Evolutionary conservation across 1,139 yeast species (phyloP).

Genomic region (Protomyces pachydermus): DNA sequence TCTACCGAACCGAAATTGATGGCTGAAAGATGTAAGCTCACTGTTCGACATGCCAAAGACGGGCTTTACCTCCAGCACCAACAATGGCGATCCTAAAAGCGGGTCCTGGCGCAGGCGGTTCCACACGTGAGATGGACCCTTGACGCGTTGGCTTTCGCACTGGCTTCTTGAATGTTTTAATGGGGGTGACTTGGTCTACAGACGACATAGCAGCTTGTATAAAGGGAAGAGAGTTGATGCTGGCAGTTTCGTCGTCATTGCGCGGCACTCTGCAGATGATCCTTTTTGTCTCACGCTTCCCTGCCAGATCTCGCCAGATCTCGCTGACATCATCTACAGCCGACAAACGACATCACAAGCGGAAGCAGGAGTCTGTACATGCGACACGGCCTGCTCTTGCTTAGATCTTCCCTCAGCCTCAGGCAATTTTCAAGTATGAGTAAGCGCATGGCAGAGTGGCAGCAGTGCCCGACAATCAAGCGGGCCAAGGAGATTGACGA

Average conservation of each 20-base stretch:
- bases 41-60: too few species aligned
- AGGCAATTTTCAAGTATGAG: not conserved
- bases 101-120: constrained; percentile 27
- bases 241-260: too few species aligned
- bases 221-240: too few species aligned
- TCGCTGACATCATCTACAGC: too few species aligned
- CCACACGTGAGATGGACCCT: constrained; percentile 20
- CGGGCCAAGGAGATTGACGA: constrained; percentile 23
- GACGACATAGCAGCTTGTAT: not conserved
- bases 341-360: too few species aligned
- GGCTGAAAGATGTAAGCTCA: not conserved
- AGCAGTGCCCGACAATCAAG: constrained; percentile 18
- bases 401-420: not conserved
- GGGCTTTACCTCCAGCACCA: constrained; percentile 26
- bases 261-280: too few species aligned
- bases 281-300: too few species aligned
- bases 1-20: constrained; percentile 34
- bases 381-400: not conserved
- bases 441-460: constrained; percentile 8
- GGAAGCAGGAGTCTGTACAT: not conserved
- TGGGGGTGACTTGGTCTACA: not conserved
- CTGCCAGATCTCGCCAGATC: too few species aligned
- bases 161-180: constrained; percentile 20
- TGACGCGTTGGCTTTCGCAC: constrained; percentile 25
- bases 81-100: constrained; percentile 26